A percentile compares a stretch with the other conserved stretches of the same genome.
These are phyloP conservation scores for Larix kaempferi DNA, from an alignment of 75 land plant genomes.

Conservation along the genomic window DNA sequence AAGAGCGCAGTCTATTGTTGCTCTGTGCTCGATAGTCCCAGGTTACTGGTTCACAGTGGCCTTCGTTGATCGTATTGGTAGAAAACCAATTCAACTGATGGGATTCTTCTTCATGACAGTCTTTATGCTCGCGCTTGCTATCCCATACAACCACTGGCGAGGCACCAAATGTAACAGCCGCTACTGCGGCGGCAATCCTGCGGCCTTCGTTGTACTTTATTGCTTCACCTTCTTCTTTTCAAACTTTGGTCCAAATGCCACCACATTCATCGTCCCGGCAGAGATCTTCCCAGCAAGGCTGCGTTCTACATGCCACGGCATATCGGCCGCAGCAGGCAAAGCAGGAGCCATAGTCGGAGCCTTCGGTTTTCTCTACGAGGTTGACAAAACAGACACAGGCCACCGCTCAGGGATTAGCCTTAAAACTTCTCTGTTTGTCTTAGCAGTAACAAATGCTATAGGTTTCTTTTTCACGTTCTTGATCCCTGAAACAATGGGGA, in stretches of 20 bases:
- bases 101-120: slow-evolving; percentile 45
- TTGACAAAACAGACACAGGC: slow-evolving; percentile 27
- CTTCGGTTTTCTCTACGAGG: slow-evolving; percentile 47
- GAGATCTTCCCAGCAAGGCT: slow-evolving; percentile 54
- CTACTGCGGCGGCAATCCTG: background rate
- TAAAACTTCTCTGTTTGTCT: slow-evolving; percentile 30
- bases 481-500: slow-evolving; percentile 46
- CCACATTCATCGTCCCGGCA: slow-evolving; percentile 53
- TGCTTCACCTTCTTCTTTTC: slow-evolving; percentile 32
- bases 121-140: slow-evolving; percentile 29
- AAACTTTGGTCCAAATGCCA: slow-evolving; percentile 33
- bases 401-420: slow-evolving; percentile 40
- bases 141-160: slow-evolving; percentile 28
- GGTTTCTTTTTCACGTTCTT: slow-evolving; percentile 42
- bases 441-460: slow-evolving; percentile 23
- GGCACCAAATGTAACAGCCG: background rate
- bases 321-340: slow-evolving; percentile 22
- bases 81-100: slow-evolving; percentile 40
- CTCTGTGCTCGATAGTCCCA: slow-evolving; percentile 53
- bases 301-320: slow-evolving; percentile 47
- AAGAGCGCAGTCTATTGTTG: slow-evolving; percentile 34
- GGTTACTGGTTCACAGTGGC: slow-evolving; percentile 73
- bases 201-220: slow-evolving; percentile 25
- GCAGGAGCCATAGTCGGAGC: slow-evolving; percentile 53
- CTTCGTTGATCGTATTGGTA: slow-evolving; percentile 45